Conservation (phyloP, 495 filamentous ascomycete species). For the Aspergillus incahuasiensis region DNA sequence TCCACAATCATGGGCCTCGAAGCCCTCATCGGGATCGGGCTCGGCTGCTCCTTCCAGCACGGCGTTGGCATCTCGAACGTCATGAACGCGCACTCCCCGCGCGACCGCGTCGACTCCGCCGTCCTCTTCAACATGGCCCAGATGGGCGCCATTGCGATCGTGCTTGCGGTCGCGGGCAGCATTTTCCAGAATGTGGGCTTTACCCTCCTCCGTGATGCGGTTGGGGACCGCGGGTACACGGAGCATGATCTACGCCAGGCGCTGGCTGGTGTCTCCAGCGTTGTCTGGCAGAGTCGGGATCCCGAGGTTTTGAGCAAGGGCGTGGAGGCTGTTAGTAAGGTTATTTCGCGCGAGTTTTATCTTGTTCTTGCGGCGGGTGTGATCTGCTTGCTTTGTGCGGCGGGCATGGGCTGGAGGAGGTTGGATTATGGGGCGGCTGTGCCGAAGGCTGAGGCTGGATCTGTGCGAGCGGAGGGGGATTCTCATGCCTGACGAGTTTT, state of each 20-base stretch:
- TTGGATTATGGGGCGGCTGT: slow-evolving; percentile 7
- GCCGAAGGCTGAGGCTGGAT: too few relatives aligned
- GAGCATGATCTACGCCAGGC: slow-evolving; percentile 3
- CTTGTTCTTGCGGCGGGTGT: slow-evolving; percentile 7
- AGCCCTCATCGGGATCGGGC: slow-evolving; percentile 11
- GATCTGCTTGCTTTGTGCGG: slow-evolving; percentile 7
- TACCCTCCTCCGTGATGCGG: background rate
- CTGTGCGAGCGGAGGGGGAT: too few relatives aligned
- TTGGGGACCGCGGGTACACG: slow-evolving; percentile 5
- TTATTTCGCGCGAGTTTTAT: slow-evolving; percentile 12
- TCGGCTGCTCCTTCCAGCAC: slow-evolving; percentile 15
- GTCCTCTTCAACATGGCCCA: slow-evolving; percentile 12
- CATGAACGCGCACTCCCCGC: background rate
- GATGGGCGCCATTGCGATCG: slow-evolving; percentile 10
- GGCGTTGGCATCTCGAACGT: slow-evolving; percentile 13
- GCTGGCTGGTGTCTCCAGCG: slow-evolving; percentile 9
- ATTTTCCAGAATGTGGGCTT: slow-evolving; percentile 17
- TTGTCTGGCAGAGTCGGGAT: slow-evolving; percentile 7
- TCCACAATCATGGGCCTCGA: slow-evolving; percentile 8
- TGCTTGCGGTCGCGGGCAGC: slow-evolving; percentile 6
- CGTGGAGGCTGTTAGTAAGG: slow-evolving; percentile 5
- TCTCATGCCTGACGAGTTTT: too few relatives aligned
- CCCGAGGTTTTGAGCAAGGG: background rate
- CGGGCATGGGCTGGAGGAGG: slow-evolving; percentile 8
- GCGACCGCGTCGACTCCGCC: slow-evolving; percentile 11